Conservation (phyloP, 768 basidiomycete species). For the Agaricus subrufescens region DNA sequence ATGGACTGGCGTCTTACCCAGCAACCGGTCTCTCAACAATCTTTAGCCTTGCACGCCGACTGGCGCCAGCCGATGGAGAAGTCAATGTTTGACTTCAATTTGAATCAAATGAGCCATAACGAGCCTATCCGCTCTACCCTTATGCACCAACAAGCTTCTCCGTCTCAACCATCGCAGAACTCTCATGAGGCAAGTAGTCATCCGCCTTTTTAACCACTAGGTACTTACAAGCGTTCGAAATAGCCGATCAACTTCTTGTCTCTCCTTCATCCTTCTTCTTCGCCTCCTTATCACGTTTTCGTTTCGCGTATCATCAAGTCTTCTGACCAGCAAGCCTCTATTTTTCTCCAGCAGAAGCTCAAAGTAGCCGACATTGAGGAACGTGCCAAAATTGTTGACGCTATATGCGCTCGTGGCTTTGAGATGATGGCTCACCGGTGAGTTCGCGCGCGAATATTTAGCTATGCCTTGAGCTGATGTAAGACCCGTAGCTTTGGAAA, state of each 20-base stretch:
- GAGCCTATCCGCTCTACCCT: slow-evolving; percentile 25
- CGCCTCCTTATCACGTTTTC: slow-evolving; percentile 79
- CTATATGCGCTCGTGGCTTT: slow-evolving; percentile 77
- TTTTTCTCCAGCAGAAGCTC: slow-evolving; percentile 86
- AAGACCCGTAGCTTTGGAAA: slow-evolving; percentile 67
- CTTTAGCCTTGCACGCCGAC: slow-evolving; percentile 30
- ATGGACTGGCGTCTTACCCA: slow-evolving; percentile 37
- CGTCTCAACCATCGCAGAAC: slow-evolving; percentile 20
- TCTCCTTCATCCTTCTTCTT: slow-evolving; percentile 78
- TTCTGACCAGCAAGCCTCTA: slow-evolving; percentile 87
- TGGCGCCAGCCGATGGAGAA: slow-evolving; percentile 41
- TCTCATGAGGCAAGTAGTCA: slow-evolving; percentile 46
- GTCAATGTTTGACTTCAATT: slow-evolving; percentile 20
- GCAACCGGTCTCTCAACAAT: slow-evolving; percentile 19
- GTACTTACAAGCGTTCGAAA: slow-evolving; percentile 17
- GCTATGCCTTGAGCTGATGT: slow-evolving; percentile 6
- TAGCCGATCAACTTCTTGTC: slow-evolving; percentile 90
- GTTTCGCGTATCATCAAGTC: slow-evolving; percentile 84
- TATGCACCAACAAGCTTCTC: slow-evolving; percentile 24
- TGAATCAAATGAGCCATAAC: slow-evolving; percentile 18
- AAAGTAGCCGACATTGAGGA: slow-evolving; percentile 80
- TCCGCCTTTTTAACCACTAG: slow-evolving; percentile 13
- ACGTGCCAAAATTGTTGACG: slow-evolving; percentile 79
- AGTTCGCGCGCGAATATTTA: slow-evolving; percentile 8
- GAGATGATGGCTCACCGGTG: slow-evolving; percentile 93